A percentile compares a stretch with the other conserved stretches of the same genome.
Evolutionary conservation across 441 rosid genomes (phyloP).

Genomic region (Lepidium campestre): DNA sequence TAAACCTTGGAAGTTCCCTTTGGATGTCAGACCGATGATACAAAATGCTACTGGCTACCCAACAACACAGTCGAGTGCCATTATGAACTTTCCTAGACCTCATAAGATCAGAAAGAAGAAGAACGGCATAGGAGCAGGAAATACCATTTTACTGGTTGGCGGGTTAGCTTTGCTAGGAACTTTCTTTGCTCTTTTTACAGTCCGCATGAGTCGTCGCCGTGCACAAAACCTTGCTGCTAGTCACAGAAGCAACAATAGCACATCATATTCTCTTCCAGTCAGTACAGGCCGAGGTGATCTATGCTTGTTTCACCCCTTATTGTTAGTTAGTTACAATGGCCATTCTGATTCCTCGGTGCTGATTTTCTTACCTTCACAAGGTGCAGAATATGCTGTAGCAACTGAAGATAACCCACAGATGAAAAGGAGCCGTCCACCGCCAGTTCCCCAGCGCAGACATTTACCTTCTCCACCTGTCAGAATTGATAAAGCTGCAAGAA

Average conservation of each 20-base stretch:
- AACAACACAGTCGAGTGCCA: slow-evolving; percentile 68
- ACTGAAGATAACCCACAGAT: slow-evolving; percentile 48
- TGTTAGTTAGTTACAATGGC: slow-evolving; percentile 10
- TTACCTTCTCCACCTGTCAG: slow-evolving; percentile 33
- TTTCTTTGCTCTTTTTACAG: slow-evolving; percentile 49
- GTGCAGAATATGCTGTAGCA: slow-evolving; percentile 36
- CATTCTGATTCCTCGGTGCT: slow-evolving; percentile 16
- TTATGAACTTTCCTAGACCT: slow-evolving; percentile 48
- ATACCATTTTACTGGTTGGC: slow-evolving; percentile 50
- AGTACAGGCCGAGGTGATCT: slow-evolving; percentile 47
- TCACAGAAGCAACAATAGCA: slow-evolving; percentile 38
- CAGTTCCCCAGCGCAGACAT: slow-evolving; percentile 30
- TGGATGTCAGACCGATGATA: slow-evolving; percentile 36
- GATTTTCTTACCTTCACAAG: slow-evolving; percentile 5
- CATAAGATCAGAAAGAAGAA: slow-evolving; percentile 37
- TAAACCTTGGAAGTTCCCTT: slow-evolving; percentile 81
- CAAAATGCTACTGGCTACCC: slow-evolving; percentile 61
- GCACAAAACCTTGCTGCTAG: slow-evolving; percentile 29
- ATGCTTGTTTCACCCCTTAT: slow-evolving; percentile 2
- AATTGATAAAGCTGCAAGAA: slow-evolving; percentile 36
- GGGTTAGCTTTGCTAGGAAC: slow-evolving; percentile 58
- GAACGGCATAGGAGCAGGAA: slow-evolving; percentile 51
- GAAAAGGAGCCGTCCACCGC: slow-evolving; percentile 39
- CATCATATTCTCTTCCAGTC: slow-evolving; percentile 39
- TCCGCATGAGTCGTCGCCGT: slow-evolving; percentile 36